These are phyloP conservation scores for Eucalyptus cloeziana DNA, from an alignment of 345 rosid genomes.

Conservation along the genomic window DNA sequence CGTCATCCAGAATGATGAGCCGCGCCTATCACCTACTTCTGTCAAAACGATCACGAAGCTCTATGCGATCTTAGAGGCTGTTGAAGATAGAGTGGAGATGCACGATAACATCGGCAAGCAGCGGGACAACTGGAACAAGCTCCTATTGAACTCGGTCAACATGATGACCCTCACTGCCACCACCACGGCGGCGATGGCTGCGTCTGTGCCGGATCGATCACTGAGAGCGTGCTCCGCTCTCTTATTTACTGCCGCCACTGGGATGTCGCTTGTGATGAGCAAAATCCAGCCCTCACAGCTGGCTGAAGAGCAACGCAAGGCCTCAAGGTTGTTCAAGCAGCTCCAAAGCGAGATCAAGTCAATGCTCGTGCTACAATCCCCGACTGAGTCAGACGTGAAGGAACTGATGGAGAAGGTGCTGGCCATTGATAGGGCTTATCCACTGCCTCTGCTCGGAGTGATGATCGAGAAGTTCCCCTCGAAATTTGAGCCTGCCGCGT, in stretches of 20 bases:
- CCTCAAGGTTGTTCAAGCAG: slow-evolving; percentile 14
- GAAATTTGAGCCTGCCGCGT: slow-evolving; percentile 10
- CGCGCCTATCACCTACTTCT: neutral
- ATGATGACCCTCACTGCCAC: slow-evolving; percentile 54
- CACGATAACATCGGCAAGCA: slow-evolving; percentile 56
- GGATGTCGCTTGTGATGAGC: slow-evolving; percentile 16
- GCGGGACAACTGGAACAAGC: slow-evolving; percentile 52
- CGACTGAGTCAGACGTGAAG: slow-evolving; percentile 1
- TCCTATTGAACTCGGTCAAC: slow-evolving; percentile 50
- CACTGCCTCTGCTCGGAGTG: slow-evolving; percentile 21
- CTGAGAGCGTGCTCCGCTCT: neutral
- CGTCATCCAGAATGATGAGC: neutral
- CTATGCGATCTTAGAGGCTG: slow-evolving; percentile 36
- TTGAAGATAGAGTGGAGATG: slow-evolving; percentile 59
- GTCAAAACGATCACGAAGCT: neutral
- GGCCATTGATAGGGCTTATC: slow-evolving; percentile 20
- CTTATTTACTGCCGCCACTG: slow-evolving; percentile 14
- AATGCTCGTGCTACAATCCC: neutral
- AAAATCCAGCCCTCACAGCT: slow-evolving; percentile 32
- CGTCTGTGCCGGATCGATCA: neutral
- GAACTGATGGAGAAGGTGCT: slow-evolving; percentile 10
- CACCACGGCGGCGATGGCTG: neutral
- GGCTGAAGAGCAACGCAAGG: slow-evolving; percentile 25
- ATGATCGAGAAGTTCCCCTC: slow-evolving; percentile 24
- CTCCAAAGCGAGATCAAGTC: slow-evolving; percentile 2